Evolutionary conservation across 495 filamentous ascomycete genomes (phyloP).

Genomic region (Penicillium odoratum): DNA sequence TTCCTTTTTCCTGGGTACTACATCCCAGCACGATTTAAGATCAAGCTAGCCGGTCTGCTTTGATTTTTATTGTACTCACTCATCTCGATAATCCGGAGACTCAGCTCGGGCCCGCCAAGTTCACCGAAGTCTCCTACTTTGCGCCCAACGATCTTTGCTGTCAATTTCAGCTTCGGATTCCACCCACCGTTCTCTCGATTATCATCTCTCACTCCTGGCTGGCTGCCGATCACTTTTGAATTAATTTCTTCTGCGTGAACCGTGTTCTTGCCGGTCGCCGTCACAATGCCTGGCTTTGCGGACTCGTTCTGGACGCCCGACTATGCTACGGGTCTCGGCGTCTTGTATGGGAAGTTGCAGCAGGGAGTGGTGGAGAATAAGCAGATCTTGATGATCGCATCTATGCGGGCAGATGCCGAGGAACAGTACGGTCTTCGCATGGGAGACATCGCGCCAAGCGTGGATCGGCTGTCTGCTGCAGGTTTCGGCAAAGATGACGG

Average conservation of each 20-base stretch:
- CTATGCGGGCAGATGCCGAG: slow-evolving; percentile 94
- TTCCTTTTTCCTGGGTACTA: background rate
- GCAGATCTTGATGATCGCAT: slow-evolving; percentile 86
- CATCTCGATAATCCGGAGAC: background rate
- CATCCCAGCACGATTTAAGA: background rate
- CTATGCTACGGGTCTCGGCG: slow-evolving; percentile 89
- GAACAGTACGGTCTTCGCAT: slow-evolving; percentile 82
- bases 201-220: background rate
- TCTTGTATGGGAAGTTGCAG: slow-evolving; percentile 95
- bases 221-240: background rate
- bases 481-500: slow-evolving; percentile 94
- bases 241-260: slow-evolving; percentile 7
- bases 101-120: slow-evolving; percentile 11
- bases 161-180: slow-evolving; percentile 2
- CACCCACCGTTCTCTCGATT: background rate
- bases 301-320: slow-evolving; percentile 96
- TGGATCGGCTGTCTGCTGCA: slow-evolving; percentile 71
- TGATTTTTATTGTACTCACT: slow-evolving; percentile 4
- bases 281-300: slow-evolving; percentile 78
- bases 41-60: slow-evolving; percentile 5
- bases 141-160: slow-evolving; percentile 8
- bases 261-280: slow-evolving; percentile 3
- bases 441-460: slow-evolving; percentile 76
- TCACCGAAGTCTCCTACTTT: slow-evolving; percentile 7
- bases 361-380: slow-evolving; percentile 94